Evolutionary conservation across 164 flowering plant species (phyloP).

Genomic region (Magnolia officinalis): DNA sequence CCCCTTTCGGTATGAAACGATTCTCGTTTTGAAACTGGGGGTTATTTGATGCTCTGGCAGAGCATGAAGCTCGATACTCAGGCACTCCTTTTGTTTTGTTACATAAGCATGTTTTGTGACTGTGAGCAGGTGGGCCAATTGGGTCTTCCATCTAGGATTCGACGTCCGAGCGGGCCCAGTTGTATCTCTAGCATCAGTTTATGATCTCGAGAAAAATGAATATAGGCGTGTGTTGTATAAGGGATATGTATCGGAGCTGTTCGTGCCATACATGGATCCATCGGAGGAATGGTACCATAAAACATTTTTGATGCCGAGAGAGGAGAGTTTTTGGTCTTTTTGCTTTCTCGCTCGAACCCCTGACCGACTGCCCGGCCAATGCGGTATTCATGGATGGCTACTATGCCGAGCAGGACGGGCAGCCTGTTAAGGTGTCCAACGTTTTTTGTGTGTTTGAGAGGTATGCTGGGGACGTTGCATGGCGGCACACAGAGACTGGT

Average conservation of each 20-base stretch:
- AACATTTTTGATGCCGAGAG: conserved; percentile 42
- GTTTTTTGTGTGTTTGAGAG: conserved; percentile 45
- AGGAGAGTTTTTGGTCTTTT: conserved; percentile 51
- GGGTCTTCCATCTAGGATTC: conserved; percentile 45
- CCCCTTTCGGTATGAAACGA: too few relatives aligned
- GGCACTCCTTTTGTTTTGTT: background rate
- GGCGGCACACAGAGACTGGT: conserved; percentile 49
- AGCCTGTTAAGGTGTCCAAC: conserved; percentile 25
- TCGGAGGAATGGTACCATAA: conserved; percentile 45
- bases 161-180: conserved; percentile 46
- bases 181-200: conserved; percentile 47
- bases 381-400: conserved; percentile 40
- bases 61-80: too few relatives aligned
- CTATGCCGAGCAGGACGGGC: conserved; percentile 27
- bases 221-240: conserved; percentile 37
- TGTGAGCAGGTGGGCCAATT: conserved; percentile 45
- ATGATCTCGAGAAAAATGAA: conserved; percentile 29
- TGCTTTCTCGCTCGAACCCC: conserved; percentile 38
- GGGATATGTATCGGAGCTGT: conserved; percentile 47
- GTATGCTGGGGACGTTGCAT: conserved; percentile 40
- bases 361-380: conserved; percentile 39
- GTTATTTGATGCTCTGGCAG: too few relatives aligned
- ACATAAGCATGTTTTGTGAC: background rate
- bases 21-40: too few relatives aligned
- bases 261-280: conserved; percentile 57